These are phyloP conservation scores for Amorphotheca resinae DNA, from an alignment of 495 filamentous ascomycete genomes.

Conservation along the genomic window DNA sequence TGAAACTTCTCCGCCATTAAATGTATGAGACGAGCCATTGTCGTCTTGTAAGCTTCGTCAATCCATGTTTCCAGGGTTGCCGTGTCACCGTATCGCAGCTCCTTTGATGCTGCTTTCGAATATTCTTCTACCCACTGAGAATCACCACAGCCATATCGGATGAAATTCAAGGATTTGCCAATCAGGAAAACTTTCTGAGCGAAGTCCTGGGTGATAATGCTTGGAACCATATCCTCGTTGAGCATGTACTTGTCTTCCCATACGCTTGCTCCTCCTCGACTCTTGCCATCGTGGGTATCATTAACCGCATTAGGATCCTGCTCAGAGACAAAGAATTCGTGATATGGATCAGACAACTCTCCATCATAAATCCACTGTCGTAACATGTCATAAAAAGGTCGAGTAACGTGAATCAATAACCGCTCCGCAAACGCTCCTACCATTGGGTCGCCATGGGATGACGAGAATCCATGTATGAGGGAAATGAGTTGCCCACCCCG, in stretches of 20 bases:
- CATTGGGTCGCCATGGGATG: conserved; percentile 89
- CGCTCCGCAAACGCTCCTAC: conserved; percentile 91
- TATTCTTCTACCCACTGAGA: conserved; percentile 92
- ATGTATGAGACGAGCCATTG: conserved; percentile 88
- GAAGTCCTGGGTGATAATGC: conserved; percentile 83
- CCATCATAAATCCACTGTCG: conserved; percentile 97
- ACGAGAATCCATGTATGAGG: conserved; percentile 83
- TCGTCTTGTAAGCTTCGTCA: conserved; percentile 93
- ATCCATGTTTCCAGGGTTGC: conserved; percentile 84
- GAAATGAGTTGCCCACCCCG: conserved; percentile 92
- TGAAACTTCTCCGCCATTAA: conserved; percentile 92
- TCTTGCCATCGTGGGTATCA: conserved; percentile 32
- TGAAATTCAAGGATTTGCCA: conserved; percentile 96
- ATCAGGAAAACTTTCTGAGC: conserved; percentile 93
- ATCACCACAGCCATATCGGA: conserved; percentile 86
- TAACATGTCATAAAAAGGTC: conserved; percentile 94
- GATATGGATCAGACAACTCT: conserved; percentile 88
- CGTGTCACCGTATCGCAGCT: conserved; percentile 88
- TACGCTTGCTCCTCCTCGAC: conserved; percentile 65
- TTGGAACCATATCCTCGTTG: conserved; percentile 74
- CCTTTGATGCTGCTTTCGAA: conserved; percentile 86
- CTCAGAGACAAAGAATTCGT: conserved; percentile 91
- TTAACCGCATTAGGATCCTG: conserved; percentile 42
- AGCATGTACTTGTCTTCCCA: conserved; percentile 98
- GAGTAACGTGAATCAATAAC: conserved; percentile 78